Evolutionary conservation across 306 rosid species (phyloP).

Genomic region (Mimosa bimucronata): DNA sequence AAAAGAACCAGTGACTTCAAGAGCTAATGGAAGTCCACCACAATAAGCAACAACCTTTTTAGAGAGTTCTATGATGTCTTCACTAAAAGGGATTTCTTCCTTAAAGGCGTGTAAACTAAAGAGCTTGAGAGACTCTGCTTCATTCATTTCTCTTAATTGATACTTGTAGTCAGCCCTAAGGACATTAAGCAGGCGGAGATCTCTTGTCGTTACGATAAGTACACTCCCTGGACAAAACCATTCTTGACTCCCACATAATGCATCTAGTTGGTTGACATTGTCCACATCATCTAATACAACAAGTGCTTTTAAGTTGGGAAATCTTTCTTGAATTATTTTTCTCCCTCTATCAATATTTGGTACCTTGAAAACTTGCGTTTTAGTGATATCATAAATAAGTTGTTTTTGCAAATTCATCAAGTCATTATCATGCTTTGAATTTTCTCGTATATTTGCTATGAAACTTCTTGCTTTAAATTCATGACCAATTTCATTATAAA

Average conservation of each 20-base stretch:
- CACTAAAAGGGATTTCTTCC: neutral
- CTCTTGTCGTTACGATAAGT: neutral
- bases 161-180: neutral
- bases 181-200: neutral
- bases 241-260: neutral
- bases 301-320: neutral
- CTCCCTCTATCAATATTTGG: neutral
- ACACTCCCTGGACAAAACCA: neutral
- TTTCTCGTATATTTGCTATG: neutral
- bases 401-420: neutral
- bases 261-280: neutral
- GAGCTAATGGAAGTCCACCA: slow-evolving; percentile 39
- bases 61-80: neutral
- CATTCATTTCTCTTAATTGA: neutral
- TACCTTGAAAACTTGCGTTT: neutral
- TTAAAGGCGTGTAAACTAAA: slow-evolving; percentile 36
- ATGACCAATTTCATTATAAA: neutral
- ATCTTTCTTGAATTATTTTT: neutral
- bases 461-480: neutral
- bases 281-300: neutral
- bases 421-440: neutral
- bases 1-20: slow-evolving; percentile 35
- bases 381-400: neutral
- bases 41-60: neutral
- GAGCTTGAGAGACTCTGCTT: neutral